Base-by-base conservation (phyloP, 352 stramenopile species). In the Phytophthora aleatoria region DNA sequence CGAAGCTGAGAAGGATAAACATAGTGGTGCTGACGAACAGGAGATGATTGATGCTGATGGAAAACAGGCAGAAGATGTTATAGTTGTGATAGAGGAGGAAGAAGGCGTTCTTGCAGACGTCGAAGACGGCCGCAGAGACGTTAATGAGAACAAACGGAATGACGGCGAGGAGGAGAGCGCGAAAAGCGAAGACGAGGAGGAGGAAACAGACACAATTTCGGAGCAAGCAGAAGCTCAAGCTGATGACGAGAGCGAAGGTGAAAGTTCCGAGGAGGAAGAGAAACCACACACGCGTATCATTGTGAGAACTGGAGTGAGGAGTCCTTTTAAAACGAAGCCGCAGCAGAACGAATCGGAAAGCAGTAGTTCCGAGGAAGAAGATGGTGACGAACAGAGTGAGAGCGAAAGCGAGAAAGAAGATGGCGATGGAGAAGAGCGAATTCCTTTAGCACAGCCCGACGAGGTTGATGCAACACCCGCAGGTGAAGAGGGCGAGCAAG, bases 371-470 rank as follows among this genome's bases (percentile, higher is more conserved):
- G 54, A 61, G 10, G 60, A 65, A 31, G 52, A 58, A 20, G 45
- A 33, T 6, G 64, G 48, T 24, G 60, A 62, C 42, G 45, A 51
- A 20, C 33, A 67, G 3, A 50, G 31, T 5, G 48, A 52, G 3
- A 63, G 48, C 7, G 53, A 60, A 43, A 62, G 56, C 6, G 52
- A 69, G 16, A 20, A 64, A 28, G 60, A 64, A 33, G 61, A 47
- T 5, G 49, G 26, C 12, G 50, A 71, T 55, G 51, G 33, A 44
- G 57, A 71, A 31, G 67, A 64, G 49, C 42, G 26, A 31, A 69
- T 65, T 31, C 59, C 43, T 15, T 30, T 73, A 36, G 59, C 64
- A 13, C 64, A 73, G 59, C 31, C 39, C 2, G 49, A 76, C n/a
- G 59, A 69, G n/a, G 41, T 58, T 16, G 53, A 70, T 13, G 33